These are phyloP conservation scores for Delonix regia DNA, from an alignment of 306 rosid species.

Conservation along the genomic window DNA sequence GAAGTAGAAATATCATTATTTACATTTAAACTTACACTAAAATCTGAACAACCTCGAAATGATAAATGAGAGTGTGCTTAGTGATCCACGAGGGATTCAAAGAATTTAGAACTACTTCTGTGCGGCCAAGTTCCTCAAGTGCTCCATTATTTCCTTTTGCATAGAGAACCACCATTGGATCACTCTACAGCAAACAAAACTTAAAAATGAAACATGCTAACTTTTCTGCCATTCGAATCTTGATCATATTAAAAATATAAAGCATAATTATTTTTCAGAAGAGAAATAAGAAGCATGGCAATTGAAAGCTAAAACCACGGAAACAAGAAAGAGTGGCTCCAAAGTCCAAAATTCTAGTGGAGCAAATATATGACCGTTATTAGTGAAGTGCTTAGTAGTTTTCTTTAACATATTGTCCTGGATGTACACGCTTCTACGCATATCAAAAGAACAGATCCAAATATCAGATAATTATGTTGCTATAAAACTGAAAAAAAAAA, in stretches of 20 bases:
- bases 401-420: neutral
- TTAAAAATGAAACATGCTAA: slow-evolving; percentile 23
- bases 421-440: neutral
- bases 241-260: neutral
- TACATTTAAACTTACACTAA: slow-evolving; percentile 68
- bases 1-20: slow-evolving; percentile 27
- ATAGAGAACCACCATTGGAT: slow-evolving; percentile 72
- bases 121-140: slow-evolving; percentile 72
- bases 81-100: slow-evolving; percentile 71
- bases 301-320: too few relatives aligned
- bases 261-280: neutral
- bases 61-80: slow-evolving; percentile 60
- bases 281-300: neutral
- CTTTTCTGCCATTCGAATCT: slow-evolving; percentile 11
- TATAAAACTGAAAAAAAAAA: slow-evolving; percentile 13
- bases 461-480: neutral
- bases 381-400: neutral
- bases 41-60: slow-evolving; percentile 74
- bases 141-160: slow-evolving; percentile 69
- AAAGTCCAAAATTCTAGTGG: neutral
- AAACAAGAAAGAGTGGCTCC: slow-evolving; percentile 4
- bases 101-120: slow-evolving; percentile 76
- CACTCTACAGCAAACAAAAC: slow-evolving; percentile 55
- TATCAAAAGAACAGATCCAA: slow-evolving; percentile 17
- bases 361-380: neutral